Percentiles rank a stretch among this genome's conserved stretches.
These are phyloP conservation scores for Trichophyton benhamiae DNA, from an alignment of 2,329 filamentous ascomycete species.

Conservation along the genomic window DNA sequence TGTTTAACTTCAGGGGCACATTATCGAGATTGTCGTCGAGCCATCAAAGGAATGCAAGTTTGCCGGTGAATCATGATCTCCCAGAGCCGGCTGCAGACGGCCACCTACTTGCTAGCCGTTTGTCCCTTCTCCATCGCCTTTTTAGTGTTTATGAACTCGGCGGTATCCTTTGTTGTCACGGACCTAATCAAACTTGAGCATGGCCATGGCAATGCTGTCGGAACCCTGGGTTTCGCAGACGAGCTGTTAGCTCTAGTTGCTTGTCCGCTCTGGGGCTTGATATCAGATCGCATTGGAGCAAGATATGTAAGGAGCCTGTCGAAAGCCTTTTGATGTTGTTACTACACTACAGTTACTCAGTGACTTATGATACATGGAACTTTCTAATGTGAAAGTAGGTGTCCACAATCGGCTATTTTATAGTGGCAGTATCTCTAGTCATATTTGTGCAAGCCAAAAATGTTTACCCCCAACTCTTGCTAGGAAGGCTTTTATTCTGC, in stretches of 20 bases:
- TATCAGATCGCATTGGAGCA: conserved; percentile 39
- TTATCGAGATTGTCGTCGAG: not conserved
- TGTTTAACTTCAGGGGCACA: not conserved
- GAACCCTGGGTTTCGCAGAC: conserved; percentile 40
- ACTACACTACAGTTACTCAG: not conserved
- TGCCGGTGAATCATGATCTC: conserved; percentile 34
- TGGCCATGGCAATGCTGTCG: conserved; percentile 49
- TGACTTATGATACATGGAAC: conserved; percentile 5
- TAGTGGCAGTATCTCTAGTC: conserved; percentile 66
- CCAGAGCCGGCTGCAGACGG: conserved; percentile 44
- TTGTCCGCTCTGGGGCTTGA: conserved; percentile 39
- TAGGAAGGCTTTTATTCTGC: conserved; percentile 78
- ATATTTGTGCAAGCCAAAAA: conserved; percentile 75
- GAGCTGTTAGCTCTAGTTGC: conserved; percentile 37
- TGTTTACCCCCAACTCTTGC: conserved; percentile 76
- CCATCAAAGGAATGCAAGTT: not conserved
- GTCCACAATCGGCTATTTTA: conserved; percentile 61
- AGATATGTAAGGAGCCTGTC: conserved; percentile 28
- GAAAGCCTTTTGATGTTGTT: not conserved
- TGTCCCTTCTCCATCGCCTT: conserved; percentile 55
- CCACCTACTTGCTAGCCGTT: conserved; percentile 49
- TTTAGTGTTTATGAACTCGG: conserved; percentile 53
- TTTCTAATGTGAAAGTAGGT: conserved; percentile 23
- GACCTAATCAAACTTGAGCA: conserved; percentile 46
- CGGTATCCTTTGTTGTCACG: conserved; percentile 52